Evolutionary conservation across 495 filamentous ascomycete species (phyloP), one percentile per base, ranked within the genome.

Genomic region (Trypethelium eluteriae): DNA sequence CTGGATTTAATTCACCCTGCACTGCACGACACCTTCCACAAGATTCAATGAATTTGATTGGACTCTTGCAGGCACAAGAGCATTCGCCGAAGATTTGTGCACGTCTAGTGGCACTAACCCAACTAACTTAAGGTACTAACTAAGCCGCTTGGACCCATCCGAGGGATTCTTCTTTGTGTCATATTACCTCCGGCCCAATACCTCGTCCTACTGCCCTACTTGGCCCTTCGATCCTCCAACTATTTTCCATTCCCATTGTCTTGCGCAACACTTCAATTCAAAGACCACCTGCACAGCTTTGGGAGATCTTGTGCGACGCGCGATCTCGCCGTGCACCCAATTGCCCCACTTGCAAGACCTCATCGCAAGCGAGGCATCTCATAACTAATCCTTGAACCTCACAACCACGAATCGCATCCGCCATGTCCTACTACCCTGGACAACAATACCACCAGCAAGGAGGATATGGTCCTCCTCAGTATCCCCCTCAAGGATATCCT

Each of bases 351-450:
- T 59, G 53, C 53, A 14, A 34, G 53, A 36, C 6, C 14, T n/a
- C 5, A 35, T 59, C 32, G 53, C 53, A 7, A 36, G 18, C 53
- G 3, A 59, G n/a, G 7, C 3, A 3, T 35, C 36, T 3, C 32
- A 7, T 25, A 25, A 25, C 25, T 25, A 25, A 25, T 3, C 32
- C 62, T 41, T 41, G 11, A 44, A 9, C 7, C 34, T 63, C 4
- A 39, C 34, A 9, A 32, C 41, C 62, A 38, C 34, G 5, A 49
- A 63, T 6, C 44, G 36, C 34, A n/a, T 16, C 32, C 12, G 56
- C 5, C 67, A 78, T 78, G 76, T 76, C 76, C 32, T 77, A 72
- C 67, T 78, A 71, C 57, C 76, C 76, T 39, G 76, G 76, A 35
- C 74, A 75, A 64, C 61, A 70, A 25, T 74, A 73, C 53, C 68